phyloP scores from a whole-genome alignment of 257 asterid species.

The Dorcoceras hygrometricum region DNA sequence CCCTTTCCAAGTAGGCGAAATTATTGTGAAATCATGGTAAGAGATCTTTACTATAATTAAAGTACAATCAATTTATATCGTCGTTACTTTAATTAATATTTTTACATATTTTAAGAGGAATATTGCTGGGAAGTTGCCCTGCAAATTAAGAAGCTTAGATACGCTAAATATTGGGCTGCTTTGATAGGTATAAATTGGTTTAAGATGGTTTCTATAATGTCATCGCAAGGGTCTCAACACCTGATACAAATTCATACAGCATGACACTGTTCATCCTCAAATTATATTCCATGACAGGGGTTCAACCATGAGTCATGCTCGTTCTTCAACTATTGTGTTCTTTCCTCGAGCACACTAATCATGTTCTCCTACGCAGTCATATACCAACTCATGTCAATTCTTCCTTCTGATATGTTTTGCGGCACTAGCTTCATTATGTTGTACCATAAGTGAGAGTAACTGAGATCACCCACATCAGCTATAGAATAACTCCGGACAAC shows the following conservation, averaged over 20 bases:
- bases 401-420: neutral
- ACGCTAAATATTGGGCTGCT: neutral
- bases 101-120: neutral
- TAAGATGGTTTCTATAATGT: neutral
- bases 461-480: conserved; percentile 8
- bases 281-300: neutral
- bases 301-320: neutral
- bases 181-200: neutral
- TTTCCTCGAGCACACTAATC: neutral
- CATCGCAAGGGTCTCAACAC: conserved; percentile 4
- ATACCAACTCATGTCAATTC: neutral
- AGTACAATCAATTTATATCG: no score
- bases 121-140: neutral
- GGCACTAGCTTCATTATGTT: neutral
- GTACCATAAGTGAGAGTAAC: neutral
- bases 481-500: neutral
- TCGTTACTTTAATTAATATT: no score
- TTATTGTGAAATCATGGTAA: no score
- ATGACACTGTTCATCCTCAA: neutral
- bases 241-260: neutral
- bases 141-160: neutral
- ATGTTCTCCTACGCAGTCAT: neutral
- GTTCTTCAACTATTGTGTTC: neutral
- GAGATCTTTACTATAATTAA: no score
- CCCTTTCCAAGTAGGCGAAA: no score